Conservation (phyloP, 306 rosid genomes). For the Hippophae gyantsensis region DNA sequence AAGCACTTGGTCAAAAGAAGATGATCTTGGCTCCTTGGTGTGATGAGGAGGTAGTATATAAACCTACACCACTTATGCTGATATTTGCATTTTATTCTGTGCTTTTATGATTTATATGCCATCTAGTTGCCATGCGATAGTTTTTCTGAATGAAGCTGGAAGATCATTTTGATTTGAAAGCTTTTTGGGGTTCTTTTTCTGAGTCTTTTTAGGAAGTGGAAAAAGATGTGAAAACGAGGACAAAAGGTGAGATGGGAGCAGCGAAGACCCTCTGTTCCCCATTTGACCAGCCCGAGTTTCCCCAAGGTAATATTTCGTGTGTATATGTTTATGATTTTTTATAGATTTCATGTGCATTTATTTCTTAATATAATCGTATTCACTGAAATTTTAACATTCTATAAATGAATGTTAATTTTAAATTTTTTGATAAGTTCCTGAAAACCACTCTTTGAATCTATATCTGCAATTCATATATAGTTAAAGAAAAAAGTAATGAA, state of each 20-base stretch:
- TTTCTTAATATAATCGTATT: too few species aligned
- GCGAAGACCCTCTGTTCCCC: slow-evolving; percentile 87
- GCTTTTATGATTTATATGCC: not conserved
- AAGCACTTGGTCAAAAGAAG: slow-evolving; percentile 53
- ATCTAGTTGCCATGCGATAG: not conserved
- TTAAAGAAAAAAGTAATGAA: too few species aligned
- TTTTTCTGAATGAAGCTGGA: not conserved
- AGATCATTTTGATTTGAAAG: not conserved
- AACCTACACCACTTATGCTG: not conserved
- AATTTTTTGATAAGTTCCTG: too few species aligned
- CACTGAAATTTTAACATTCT: too few species aligned
- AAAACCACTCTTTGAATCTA: too few species aligned
- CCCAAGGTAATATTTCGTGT: slow-evolving; percentile 50
- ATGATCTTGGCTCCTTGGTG: slow-evolving; percentile 93
- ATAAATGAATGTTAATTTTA: too few species aligned
- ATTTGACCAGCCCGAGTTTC: slow-evolving; percentile 84
- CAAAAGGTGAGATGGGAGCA: slow-evolving; percentile 92
- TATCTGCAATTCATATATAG: too few species aligned
- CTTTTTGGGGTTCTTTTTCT: not conserved
- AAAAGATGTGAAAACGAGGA: slow-evolving; percentile 73
- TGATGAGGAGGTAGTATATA: slow-evolving; percentile 54
- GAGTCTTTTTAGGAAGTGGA: slow-evolving; percentile 57
- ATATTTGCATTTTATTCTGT: not conserved
- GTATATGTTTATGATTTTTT: not conserved
- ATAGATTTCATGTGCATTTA: too few species aligned